Conservation (phyloP, 116 monocot genomes). For the Zostera marina region DNA sequence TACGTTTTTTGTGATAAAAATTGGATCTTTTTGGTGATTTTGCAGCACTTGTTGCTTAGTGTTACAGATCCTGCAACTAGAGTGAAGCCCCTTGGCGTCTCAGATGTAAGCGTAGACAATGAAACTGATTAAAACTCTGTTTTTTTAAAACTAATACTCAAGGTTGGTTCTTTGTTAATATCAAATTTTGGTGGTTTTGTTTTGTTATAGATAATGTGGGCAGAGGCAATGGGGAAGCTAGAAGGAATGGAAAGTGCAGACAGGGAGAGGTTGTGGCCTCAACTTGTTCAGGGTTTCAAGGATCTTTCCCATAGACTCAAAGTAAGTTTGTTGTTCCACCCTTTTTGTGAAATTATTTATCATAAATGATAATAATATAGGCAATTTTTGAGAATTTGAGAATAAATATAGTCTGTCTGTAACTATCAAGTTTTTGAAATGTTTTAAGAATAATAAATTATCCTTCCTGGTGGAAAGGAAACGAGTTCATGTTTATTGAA, state of each 20-base stretch:
- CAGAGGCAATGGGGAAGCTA: slow-evolving; percentile 90
- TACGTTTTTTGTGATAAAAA: neutral
- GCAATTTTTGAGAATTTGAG: too few relatives aligned
- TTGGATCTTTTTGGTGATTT: slow-evolving; percentile 3
- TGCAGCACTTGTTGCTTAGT: slow-evolving; percentile 79
- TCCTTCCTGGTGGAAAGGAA: too few relatives aligned
- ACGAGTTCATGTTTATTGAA: too few relatives aligned
- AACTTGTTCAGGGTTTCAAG: slow-evolving; percentile 92
- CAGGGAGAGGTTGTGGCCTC: slow-evolving; percentile 90
- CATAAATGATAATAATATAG: too few relatives aligned
- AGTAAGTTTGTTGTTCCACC: slow-evolving; percentile 16
- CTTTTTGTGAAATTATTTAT: neutral
- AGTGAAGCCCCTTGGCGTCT: slow-evolving; percentile 79
- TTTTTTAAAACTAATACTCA: neutral
- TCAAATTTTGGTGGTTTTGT: slow-evolving; percentile 1
- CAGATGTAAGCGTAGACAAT: slow-evolving; percentile 49
- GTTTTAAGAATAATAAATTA: too few relatives aligned
- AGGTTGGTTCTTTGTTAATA: neutral
- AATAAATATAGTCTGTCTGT: too few relatives aligned
- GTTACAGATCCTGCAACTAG: slow-evolving; percentile 63
- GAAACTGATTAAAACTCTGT: neutral
- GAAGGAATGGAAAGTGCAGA: slow-evolving; percentile 78
- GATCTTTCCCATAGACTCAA: slow-evolving; percentile 72
- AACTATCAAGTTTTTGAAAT: too few relatives aligned
- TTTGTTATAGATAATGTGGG: slow-evolving; percentile 81